These are phyloP conservation scores for Scutellaria galericulata DNA, from an alignment of 257 asterid genomes.

Conservation along the genomic window DNA sequence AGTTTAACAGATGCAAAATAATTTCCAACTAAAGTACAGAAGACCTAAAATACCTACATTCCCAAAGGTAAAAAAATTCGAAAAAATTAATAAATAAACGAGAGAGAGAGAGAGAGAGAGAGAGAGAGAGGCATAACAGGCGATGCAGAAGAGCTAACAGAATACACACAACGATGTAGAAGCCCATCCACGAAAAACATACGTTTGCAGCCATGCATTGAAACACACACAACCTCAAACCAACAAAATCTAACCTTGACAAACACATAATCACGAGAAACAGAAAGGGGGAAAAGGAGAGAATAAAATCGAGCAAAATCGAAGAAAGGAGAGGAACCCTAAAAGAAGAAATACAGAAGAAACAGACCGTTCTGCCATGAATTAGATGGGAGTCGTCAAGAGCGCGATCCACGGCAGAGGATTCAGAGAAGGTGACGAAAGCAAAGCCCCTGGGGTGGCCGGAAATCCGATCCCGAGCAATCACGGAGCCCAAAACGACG, in stretches of 20 bases:
- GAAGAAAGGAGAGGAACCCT: conserved; percentile 22
- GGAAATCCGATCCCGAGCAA: conserved; percentile 64
- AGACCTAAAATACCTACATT: conserved; percentile 17
- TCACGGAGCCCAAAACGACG: conserved; percentile 56
- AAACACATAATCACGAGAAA: not conserved
- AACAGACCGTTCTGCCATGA: conserved; percentile 70
- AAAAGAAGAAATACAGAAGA: conserved; percentile 7
- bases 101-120: not conserved
- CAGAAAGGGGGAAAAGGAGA: not conserved
- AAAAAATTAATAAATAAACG: not conserved
- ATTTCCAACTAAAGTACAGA: not conserved
- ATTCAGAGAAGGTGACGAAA: conserved; percentile 75
- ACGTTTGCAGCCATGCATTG: conserved; percentile 28
- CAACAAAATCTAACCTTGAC: conserved; percentile 10
- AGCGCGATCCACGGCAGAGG: conserved; percentile 70
- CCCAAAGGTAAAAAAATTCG: not conserved
- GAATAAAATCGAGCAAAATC: conserved; percentile 16
- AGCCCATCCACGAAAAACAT: not conserved
- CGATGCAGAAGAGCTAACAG: conserved; percentile 20
- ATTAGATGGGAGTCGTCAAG: conserved; percentile 75
- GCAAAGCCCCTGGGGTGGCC: conserved; percentile 87
- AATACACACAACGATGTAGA: not conserved
- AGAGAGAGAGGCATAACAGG: not conserved
- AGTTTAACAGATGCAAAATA: not conserved
- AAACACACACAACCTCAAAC: not conserved